Percentiles rank a stretch among this genome's conserved stretches.
phyloP scores from a whole-genome alignment of 306 rosid genomes.

The Inga leiocalycina region DNA sequence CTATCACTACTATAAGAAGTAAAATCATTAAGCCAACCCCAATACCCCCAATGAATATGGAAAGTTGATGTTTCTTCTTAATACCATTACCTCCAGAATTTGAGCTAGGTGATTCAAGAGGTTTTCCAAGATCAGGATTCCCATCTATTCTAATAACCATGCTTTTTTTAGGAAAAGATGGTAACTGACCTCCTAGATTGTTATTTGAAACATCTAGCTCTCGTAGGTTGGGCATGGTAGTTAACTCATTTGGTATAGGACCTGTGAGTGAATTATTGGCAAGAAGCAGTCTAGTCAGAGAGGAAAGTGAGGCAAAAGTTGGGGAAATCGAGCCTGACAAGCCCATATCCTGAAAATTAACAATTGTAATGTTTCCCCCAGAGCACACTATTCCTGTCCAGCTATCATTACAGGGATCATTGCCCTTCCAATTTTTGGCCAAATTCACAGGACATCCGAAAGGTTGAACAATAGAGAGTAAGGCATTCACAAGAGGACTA shows the following conservation, averaged over 20 bases:
- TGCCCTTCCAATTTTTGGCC: slow-evolving; percentile 61
- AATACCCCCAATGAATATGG: neutral
- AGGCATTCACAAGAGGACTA: slow-evolving; percentile 56
- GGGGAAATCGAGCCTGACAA: slow-evolving; percentile 75
- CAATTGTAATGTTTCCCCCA: slow-evolving; percentile 37
- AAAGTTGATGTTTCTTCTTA: neutral
- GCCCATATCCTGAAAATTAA: slow-evolving; percentile 56
- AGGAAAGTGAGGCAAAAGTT: slow-evolving; percentile 64
- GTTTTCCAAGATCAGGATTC: neutral
- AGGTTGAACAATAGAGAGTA: slow-evolving; percentile 58
- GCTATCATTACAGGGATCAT: slow-evolving; percentile 50
- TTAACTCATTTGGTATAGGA: slow-evolving; percentile 57
- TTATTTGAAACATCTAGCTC: slow-evolving; percentile 57
- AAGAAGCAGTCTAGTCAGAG: slow-evolving; percentile 53
- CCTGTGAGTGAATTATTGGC: slow-evolving; percentile 66
- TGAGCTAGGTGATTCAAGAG: neutral
- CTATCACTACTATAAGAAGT: neutral
- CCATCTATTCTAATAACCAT: neutral
- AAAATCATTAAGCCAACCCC: neutral
- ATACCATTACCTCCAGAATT: neutral
- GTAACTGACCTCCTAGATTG: neutral
- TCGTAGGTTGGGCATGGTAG: slow-evolving; percentile 50
- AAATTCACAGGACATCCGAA: slow-evolving; percentile 58
- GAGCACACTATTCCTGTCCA: slow-evolving; percentile 62
- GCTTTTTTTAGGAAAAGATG: slow-evolving; percentile 41